Evolutionary conservation across 805 yeast genomes (phyloP).

Genomic region (Brettanomyces naardenensis): DNA sequence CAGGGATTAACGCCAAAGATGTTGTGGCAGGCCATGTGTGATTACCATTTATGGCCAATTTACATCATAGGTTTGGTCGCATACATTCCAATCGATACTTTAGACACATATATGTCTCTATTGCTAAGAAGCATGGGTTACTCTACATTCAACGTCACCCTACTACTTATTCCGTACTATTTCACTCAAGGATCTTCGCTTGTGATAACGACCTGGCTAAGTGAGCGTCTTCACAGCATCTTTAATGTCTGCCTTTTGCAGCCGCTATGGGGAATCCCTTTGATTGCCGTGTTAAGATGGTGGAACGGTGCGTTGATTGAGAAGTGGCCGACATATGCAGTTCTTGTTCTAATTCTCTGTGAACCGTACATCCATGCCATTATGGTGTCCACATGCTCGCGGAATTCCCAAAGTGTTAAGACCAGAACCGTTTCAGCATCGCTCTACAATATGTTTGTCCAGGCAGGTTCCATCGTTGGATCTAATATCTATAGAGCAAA

Average conservation of each 20-base stretch:
- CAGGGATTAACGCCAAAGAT: conserved; percentile 37
- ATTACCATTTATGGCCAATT: conserved; percentile 47
- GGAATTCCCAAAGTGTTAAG: conserved; percentile 22
- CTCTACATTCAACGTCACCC: conserved; percentile 40
- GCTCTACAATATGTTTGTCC: conserved; percentile 23
- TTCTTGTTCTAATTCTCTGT: conserved; percentile 21
- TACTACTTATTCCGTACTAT: conserved; percentile 41
- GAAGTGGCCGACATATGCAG: conserved; percentile 12
- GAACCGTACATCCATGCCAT: conserved; percentile 35
- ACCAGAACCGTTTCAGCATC: conserved; percentile 25
- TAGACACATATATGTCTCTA: conserved; percentile 35
- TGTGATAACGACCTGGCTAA: conserved; percentile 26
- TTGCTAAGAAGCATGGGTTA: conserved; percentile 41
- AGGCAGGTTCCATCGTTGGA: conserved; percentile 20
- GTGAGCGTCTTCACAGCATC: conserved; percentile 31
- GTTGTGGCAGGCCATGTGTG: conserved; percentile 34
- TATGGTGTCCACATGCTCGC: conserved; percentile 24
- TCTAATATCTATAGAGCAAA: conserved; percentile 22
- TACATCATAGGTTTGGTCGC: conserved; percentile 33
- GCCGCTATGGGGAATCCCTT: conserved; percentile 10
- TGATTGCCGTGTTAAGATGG: conserved; percentile 16
- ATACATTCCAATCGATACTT: conserved; percentile 28
- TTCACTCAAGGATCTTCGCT: conserved; percentile 23
- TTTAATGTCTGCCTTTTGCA: conserved; percentile 15
- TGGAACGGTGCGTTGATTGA: conserved; percentile 21